These are phyloP conservation scores for Neofusicoccum cordaticola DNA, from an alignment of 2,329 filamentous ascomycete species.

Conservation along the genomic window DNA sequence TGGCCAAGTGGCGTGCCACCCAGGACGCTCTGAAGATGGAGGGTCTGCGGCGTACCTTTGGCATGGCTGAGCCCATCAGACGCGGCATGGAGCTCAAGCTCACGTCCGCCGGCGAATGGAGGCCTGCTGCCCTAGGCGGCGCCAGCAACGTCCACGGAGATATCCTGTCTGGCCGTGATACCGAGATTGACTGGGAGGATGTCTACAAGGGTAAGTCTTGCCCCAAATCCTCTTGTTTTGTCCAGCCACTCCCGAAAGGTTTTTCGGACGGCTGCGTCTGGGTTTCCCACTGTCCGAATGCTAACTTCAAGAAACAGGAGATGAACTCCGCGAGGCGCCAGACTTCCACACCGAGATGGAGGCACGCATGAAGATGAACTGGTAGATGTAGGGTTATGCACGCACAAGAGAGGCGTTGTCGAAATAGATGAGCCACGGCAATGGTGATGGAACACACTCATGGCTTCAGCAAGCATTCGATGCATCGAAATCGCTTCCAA, in stretches of 20 bases:
- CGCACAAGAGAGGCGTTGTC: not conserved
- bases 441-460: not conserved
- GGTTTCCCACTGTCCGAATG: not conserved
- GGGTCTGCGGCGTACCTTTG: conserved; percentile 79
- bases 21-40: conserved; percentile 88
- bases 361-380: conserved; percentile 78
- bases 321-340: conserved; percentile 67
- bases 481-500: no score
- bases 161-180: conserved; percentile 77
- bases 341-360: conserved; percentile 93
- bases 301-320: conserved; percentile 41
- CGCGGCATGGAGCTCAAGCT: conserved; percentile 95
- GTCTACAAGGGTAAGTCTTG: conserved; percentile 67
- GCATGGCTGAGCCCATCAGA: conserved; percentile 87
- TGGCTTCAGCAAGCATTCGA: not conserved
- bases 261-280: not conserved
- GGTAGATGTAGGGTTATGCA: conserved; percentile 30
- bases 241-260: not conserved
- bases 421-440: conserved; percentile 1
- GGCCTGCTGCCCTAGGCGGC: conserved; percentile 67
- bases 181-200: conserved; percentile 86
- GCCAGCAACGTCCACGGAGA: conserved; percentile 78
- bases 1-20: conserved; percentile 84
- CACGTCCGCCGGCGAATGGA: conserved; percentile 74
- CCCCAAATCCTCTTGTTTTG: conserved; percentile 18